phyloP scores from a whole-genome alignment of 305 asterid genomes.

The Fraxinus dipetala region DNA sequence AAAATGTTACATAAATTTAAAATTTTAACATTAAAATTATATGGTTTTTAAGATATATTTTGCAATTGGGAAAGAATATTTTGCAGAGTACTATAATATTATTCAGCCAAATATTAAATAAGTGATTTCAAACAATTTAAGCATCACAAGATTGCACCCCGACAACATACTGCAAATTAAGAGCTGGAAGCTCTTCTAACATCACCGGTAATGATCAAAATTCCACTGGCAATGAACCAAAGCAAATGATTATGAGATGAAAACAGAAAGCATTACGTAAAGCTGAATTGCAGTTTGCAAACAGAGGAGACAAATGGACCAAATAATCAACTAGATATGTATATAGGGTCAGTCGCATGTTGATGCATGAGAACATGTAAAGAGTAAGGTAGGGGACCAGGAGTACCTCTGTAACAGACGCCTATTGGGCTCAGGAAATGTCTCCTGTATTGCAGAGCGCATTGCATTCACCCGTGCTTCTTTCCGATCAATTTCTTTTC shows the following conservation, averaged over 20 bases:
- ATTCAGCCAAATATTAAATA: not conserved
- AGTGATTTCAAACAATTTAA: not conserved
- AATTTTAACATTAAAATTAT: not conserved
- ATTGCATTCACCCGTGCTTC: slow-evolving; percentile 82
- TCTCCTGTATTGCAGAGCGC: slow-evolving; percentile 78
- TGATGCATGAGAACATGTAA: slow-evolving; percentile 2
- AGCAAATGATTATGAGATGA: slow-evolving; percentile 7
- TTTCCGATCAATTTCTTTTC: slow-evolving; percentile 70
- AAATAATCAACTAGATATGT: not conserved
- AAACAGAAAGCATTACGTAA: not conserved
- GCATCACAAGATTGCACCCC: not conserved
- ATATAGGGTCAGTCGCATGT: not conserved
- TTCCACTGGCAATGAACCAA: slow-evolving; percentile 6
- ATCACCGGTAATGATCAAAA: slow-evolving; percentile 1
- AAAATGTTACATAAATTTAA: not conserved
- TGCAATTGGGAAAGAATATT: not conserved
- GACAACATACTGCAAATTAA: not conserved
- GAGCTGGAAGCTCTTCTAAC: not conserved
- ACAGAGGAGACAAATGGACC: slow-evolving; percentile 11
- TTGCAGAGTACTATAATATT: not conserved
- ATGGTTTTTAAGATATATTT: not conserved
- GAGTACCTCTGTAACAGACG: slow-evolving; percentile 88
- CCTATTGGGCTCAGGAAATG: slow-evolving; percentile 94
- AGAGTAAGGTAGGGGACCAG: slow-evolving; percentile 11
- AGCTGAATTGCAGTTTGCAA: slow-evolving; percentile 13